Evolutionary conservation across 2,329 filamentous ascomycete species (phyloP).

Genomic region (Pseudogymnoascus sp.): DNA sequence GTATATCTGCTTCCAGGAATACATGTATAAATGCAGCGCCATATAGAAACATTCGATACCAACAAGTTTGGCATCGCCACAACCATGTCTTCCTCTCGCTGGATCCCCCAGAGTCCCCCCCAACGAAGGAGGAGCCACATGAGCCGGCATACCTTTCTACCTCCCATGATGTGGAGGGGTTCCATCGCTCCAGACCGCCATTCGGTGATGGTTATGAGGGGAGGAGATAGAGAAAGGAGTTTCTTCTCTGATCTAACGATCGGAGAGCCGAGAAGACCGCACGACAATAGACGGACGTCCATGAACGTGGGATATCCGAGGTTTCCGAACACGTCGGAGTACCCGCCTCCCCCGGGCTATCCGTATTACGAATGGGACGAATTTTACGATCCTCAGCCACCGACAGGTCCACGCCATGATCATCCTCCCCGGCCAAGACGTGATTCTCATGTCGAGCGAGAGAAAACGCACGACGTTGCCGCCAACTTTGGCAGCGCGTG

Average conservation of each 20-base stretch:
- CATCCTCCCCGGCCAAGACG: neutral
- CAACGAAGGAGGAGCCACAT: neutral
- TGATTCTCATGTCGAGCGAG: neutral
- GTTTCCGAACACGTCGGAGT: neutral
- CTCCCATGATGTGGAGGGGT: neutral
- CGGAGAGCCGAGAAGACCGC: neutral
- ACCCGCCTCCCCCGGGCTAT: neutral
- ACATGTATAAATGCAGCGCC: slow-evolving; percentile 7
- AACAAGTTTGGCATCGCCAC: neutral
- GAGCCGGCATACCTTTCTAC: neutral
- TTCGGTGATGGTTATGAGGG: neutral
- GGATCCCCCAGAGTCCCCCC: neutral
- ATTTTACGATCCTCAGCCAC: neutral
- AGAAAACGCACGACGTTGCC: neutral
- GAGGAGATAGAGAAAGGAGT: neutral
- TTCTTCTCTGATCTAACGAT: neutral
- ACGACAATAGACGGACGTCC: neutral
- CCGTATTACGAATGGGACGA: neutral
- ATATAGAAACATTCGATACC: neutral
- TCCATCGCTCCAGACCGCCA: neutral
- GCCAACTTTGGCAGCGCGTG: neutral
- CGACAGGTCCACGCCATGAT: neutral
- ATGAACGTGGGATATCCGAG: neutral
- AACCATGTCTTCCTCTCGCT: neutral
- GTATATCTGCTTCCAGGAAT: neutral